Percentiles rank a stretch among this genome's conserved stretches.
These are phyloP conservation scores for Venturia pyrina DNA, from an alignment of 2,329 filamentous ascomycete species.

Conservation along the genomic window DNA sequence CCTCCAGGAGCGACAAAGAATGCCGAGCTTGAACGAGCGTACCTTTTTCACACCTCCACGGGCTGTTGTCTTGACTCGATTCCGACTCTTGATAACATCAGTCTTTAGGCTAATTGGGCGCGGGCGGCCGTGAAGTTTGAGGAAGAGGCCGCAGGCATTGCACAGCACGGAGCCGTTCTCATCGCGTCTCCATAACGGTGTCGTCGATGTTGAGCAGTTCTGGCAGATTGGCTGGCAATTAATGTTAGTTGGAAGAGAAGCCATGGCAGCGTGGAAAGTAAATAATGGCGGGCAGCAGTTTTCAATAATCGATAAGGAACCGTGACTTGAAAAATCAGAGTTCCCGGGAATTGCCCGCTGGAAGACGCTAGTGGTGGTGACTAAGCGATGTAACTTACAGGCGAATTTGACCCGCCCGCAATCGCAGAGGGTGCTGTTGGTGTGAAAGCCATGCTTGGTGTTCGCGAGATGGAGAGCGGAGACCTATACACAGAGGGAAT, in stretches of 20 bases:
- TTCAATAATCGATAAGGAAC: conserved; percentile 16
- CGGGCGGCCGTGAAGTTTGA: conserved; percentile 89
- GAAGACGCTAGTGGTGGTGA: conserved; percentile 24
- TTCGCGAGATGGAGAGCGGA: conserved; percentile 29
- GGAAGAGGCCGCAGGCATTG: conserved; percentile 95
- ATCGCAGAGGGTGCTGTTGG: conserved; percentile 55
- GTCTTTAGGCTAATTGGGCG: conserved; percentile 96
- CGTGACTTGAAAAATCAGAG: background rate
- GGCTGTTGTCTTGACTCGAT: conserved; percentile 63
- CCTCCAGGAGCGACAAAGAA: background rate
- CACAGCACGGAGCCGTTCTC: conserved; percentile 91
- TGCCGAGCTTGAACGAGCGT: background rate
- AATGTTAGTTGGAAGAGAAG: conserved; percentile 38
- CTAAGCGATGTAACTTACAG: conserved; percentile 34
- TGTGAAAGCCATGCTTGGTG: conserved; percentile 35
- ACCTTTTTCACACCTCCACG: conserved; percentile 36
- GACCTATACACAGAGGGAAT: conserved; percentile 15
- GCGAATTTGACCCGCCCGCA: conserved; percentile 49
- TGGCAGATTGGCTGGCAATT: conserved; percentile 77
- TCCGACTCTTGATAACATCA: conserved; percentile 98
- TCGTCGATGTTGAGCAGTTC: conserved; percentile 92
- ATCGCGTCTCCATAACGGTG: conserved; percentile 93
- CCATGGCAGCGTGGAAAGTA: conserved; percentile 23
- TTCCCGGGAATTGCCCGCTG: conserved; percentile 14
- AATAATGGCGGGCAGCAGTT: conserved; percentile 13